phyloP scores from a whole-genome alignment of 1,284 basidiomycete species.

The Ceratobasidium sp. region DNA sequence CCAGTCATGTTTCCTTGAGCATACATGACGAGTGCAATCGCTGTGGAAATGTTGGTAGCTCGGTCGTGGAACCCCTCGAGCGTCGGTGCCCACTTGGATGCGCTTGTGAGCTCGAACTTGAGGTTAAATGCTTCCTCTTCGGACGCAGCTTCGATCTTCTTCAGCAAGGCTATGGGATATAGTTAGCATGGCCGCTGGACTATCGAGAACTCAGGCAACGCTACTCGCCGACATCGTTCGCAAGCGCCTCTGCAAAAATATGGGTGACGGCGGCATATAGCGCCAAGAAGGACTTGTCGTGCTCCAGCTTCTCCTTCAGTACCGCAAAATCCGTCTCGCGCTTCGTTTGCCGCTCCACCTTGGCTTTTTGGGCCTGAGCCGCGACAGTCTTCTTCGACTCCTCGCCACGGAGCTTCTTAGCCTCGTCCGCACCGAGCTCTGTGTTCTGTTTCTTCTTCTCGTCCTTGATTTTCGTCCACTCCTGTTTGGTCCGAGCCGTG shows the following conservation, averaged over 20 bases:
- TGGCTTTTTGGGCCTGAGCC: conserved; percentile 50
- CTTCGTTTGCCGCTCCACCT: conserved; percentile 51
- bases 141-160: conserved; percentile 54
- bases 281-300: conserved; percentile 64
- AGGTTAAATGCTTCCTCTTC: conserved; percentile 53
- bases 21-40: conserved; percentile 66
- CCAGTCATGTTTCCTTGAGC: conserved; percentile 51
- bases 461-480: conserved; percentile 16
- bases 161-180: conserved; percentile 29
- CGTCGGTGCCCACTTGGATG: conserved; percentile 75
- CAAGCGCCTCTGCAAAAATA: conserved; percentile 66
- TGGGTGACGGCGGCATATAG: conserved; percentile 71
- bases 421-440: conserved; percentile 49
- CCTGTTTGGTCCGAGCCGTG: conserved; percentile 20
- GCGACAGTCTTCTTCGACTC: conserved; percentile 50
- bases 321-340: conserved; percentile 54
- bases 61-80: conserved; percentile 68
- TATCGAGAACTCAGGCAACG: too few species aligned
- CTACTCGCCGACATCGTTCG: conserved; percentile 58
- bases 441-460: conserved; percentile 40
- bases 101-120: conserved; percentile 63
- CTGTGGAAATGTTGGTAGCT: conserved; percentile 70
- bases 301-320: conserved; percentile 59
- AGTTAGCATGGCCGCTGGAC: neutral
- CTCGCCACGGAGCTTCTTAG: conserved; percentile 51